phyloP scores from a whole-genome alignment of 495 filamentous ascomycete species.

The Diplogelasinospora grovesii region DNA sequence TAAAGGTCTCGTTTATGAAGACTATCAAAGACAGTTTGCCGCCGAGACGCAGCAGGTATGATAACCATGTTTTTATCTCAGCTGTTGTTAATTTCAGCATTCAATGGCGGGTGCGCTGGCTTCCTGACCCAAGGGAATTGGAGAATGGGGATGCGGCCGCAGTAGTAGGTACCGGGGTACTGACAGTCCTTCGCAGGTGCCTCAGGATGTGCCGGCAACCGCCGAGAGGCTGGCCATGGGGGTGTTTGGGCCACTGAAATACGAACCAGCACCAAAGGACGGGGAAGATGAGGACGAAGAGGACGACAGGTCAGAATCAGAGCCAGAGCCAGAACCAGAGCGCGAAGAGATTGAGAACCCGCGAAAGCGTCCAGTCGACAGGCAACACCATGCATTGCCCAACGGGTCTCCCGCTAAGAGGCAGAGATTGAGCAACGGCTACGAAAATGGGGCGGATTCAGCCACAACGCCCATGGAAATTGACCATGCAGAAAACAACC shows the following conservation, averaged over 20 bases:
- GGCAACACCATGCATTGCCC: conserved; percentile 35
- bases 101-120: conserved; percentile 18
- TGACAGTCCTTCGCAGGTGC: conserved; percentile 42
- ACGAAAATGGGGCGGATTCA: conserved; percentile 55
- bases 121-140: conserved; percentile 15
- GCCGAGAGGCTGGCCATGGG: conserved; percentile 37
- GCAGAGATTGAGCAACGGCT: conserved; percentile 52
- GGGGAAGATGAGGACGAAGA: conserved; percentile 24
- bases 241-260: conserved; percentile 43
- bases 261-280: conserved; percentile 23
- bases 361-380: conserved; percentile 45
- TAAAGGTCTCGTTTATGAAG: conserved; percentile 68
- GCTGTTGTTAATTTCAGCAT: conserved; percentile 7
- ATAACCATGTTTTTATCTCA: conserved; percentile 3
- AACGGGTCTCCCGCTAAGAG: conserved; percentile 50
- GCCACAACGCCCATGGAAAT: conserved; percentile 56
- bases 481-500: conserved; percentile 45
- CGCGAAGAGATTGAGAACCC: conserved; percentile 39
- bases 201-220: conserved; percentile 37
- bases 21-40: conserved; percentile 54
- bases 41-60: conserved; percentile 27
- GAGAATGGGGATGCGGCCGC: no score
- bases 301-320: conserved; percentile 23
- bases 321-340: conserved; percentile 15
- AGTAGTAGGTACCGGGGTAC: conserved; percentile 30